Evolutionary conservation across 768 basidiomycete species (phyloP), one percentile per base, ranked within the genome.

Genomic region (Gymnopilus junonius): DNA sequence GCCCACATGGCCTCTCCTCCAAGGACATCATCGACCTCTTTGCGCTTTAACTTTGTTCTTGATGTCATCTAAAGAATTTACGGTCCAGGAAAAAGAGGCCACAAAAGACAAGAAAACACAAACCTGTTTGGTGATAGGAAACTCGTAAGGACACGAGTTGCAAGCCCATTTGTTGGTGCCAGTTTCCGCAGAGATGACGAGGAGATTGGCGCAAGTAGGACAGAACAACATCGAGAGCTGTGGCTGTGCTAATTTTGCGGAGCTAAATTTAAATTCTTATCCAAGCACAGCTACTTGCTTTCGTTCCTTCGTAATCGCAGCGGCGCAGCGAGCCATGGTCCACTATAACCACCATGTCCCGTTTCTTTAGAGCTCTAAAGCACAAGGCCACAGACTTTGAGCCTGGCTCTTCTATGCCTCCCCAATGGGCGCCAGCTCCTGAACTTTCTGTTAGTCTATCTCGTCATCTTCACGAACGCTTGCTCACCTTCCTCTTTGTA

Each of bases 1-100:
- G 90, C 91, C 94, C 96, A 97, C 77, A 88, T 89, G 63, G 94
- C 93, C 37, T 93, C 94, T 3, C 94, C 95, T 55, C 97, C 97
- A 27, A 99, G 81, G 6, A 99, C 96, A 70, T 99, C 97, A 73
- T 99, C 97, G 12, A 95, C 91, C 68, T 90, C 85, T 71, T 99
- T 99, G n/a, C 93, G 84, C 67, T 89, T 89, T 55, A 97, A 81
- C 59, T 87, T 86, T 29, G 91, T 95, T 46, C 96, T 82, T 56
- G 94, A 93, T 7, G 95, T 97, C 87, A 97, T 95, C 93, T 97
- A 67, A 35, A 40, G 50, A n/a, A 40, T 12, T 6, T 31, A 21
- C 15, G 15, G 48, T 27, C 5, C 14, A 37, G 21, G 32, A 32
- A 20, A n/a, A 50, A 29, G 1, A 51, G 10, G 15, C 21, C 8